Evolutionary conservation across 768 basidiomycete genomes (phyloP), one percentile per base, ranked within the genome.

Genomic region (Pleurotus salmoneostramineus): DNA sequence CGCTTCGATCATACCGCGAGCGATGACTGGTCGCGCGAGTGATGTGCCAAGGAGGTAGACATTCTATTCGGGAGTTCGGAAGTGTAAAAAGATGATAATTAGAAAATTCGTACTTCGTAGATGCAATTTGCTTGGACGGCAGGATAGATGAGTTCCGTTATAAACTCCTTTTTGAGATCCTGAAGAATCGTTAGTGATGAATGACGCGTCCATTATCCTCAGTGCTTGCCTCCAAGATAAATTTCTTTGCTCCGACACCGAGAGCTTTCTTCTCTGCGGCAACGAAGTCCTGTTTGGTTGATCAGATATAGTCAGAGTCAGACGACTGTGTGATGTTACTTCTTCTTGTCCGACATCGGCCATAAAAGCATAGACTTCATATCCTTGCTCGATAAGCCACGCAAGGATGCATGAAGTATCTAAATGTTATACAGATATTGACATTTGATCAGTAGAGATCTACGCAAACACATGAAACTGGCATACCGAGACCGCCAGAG

Each of bases 341-440:
- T 94, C 92, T 72, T 94, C 92, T 65, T 94, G 92, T 10, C 92
- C 93, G 57, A 96, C 89, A 75, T 95, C 92, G 10, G 93, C 93
- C 91, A 96, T 95, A 83, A 95, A 98, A 21, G 95, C 93, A 64
- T 89, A 85, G 62, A 98, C 96, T 69, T 98, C 92, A 75, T 98
- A 99, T 58, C 93, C 95, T 71, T 98, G 82, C 71, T 99, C 97
- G 73, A 98, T 94, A 74, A 99, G 80, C 96, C 96, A 99, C 54
- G 93, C 93, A 65, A 98, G 88, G 77, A 99, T 99, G 76, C 96
- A 98, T 37, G 96, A 98, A 17, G 97, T 99, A 74, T 99, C 97
- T 95, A 65, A 21, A 31, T 47, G 52, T 45, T 15, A 17, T 56
- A 57, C 32, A 50, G 50, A 51, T 61, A 35, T 56, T 56, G 66